These are phyloP conservation scores for Acer yangbiense DNA, from an alignment of 345 rosid genomes.

Conservation along the genomic window DNA sequence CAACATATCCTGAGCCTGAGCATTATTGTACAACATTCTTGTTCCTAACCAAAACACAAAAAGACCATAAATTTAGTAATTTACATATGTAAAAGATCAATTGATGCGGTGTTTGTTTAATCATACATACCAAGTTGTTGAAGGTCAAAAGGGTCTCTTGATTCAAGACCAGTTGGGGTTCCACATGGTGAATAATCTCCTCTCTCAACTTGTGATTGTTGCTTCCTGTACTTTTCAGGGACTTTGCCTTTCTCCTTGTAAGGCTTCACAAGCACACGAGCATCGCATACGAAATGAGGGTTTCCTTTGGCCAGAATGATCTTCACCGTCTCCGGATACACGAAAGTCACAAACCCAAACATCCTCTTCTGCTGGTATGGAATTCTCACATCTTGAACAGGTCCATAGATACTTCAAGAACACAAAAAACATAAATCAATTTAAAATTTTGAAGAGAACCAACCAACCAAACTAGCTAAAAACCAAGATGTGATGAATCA, in stretches of 20 bases:
- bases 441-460: too few relatives aligned
- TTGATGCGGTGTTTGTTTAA: neutral
- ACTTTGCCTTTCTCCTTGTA: constrained; percentile 97
- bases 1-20: constrained; percentile 68
- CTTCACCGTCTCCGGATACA: constrained; percentile 91
- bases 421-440: neutral
- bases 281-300: constrained; percentile 93
- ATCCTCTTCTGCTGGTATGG: constrained; percentile 96
- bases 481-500: neutral
- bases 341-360: constrained; percentile 93
- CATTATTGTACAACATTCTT: constrained; percentile 58
- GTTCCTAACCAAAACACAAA: constrained; percentile 39
- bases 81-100: neutral
- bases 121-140: constrained; percentile 44
- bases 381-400: constrained; percentile 97
- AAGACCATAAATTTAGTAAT: neutral
- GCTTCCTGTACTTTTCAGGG: constrained; percentile 79
- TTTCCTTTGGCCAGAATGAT: constrained; percentile 86
- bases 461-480: neutral
- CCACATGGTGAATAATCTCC: constrained; percentile 68
- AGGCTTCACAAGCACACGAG: constrained; percentile 90
- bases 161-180: constrained; percentile 76
- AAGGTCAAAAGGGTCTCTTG: constrained; percentile 65
- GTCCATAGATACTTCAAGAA: constrained; percentile 66
- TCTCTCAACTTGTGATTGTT: constrained; percentile 50